These are phyloP conservation scores for Aspergillus brasiliensis DNA, from an alignment of 2,329 filamentous ascomycete genomes.

Conservation along the genomic window DNA sequence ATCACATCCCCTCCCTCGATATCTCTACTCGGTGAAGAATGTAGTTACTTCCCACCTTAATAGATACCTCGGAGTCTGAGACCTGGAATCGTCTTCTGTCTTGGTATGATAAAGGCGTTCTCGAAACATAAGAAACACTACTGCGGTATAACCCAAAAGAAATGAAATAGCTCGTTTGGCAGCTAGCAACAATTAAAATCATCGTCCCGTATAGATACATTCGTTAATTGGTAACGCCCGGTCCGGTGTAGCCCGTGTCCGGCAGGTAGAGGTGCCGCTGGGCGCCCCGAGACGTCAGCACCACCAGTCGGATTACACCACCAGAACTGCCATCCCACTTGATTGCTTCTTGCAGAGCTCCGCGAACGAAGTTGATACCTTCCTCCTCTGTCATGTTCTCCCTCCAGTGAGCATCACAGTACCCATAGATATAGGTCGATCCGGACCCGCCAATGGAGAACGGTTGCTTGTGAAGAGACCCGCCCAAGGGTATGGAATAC, in stretches of 20 bases:
- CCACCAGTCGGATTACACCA: constrained; percentile 97
- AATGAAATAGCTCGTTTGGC: background rate
- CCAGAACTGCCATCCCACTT: constrained; percentile 99
- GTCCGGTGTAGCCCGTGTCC: constrained; percentile 83
- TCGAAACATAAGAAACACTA: background rate
- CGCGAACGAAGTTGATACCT: constrained; percentile 90
- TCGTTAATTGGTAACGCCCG: constrained; percentile 52
- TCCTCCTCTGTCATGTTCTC: constrained; percentile 93
- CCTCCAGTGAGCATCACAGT: constrained; percentile 94
- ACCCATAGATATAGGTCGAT: constrained; percentile 99
- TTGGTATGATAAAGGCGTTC: background rate
- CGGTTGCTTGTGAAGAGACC: constrained; percentile 94
- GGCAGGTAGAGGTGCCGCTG: constrained; percentile 94
- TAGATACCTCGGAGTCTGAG: background rate
- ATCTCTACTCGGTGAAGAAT: background rate
- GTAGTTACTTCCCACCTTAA: background rate
- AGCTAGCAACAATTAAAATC: constrained; percentile 17
- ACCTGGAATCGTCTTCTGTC: background rate
- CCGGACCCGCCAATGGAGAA: constrained; percentile 96
- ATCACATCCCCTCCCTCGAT: background rate
- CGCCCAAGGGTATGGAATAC: constrained; percentile 94
- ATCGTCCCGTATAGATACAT: constrained; percentile 17
- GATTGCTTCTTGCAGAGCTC: constrained; percentile 87
- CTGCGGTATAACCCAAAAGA: background rate
- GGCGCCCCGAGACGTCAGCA: constrained; percentile 85